phyloP scores from a whole-genome alignment of 2,329 filamentous ascomycete species.

The Ceratocystis lukuohia region DNA sequence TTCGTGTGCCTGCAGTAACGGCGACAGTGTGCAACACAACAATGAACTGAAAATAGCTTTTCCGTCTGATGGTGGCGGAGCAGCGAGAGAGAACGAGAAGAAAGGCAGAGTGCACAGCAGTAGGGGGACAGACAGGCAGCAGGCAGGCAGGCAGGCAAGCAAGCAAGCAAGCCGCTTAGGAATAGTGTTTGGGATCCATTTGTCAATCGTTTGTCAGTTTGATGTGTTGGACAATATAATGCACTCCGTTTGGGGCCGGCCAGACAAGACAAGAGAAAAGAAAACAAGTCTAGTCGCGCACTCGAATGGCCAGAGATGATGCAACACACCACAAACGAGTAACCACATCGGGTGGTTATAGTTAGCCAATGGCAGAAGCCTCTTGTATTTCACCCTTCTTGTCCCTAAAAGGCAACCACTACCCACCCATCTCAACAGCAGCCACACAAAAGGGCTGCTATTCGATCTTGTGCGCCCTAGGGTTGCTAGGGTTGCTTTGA shows the following conservation, averaged over 20 bases:
- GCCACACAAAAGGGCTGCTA: too few relatives aligned
- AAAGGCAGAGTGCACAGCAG: too few relatives aligned
- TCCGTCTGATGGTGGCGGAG: slow-evolving; percentile 8
- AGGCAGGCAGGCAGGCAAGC: too few relatives aligned
- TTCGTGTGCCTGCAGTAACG: slow-evolving; percentile 1
- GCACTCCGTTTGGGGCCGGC: neutral
- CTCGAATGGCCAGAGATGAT: neutral
- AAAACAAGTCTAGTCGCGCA: too few relatives aligned
- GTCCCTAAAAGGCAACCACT: too few relatives aligned
- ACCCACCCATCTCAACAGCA: too few relatives aligned
- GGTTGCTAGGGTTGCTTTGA: neutral
- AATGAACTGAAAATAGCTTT: neutral
- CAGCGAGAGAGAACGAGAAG: neutral
- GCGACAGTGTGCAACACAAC: neutral
- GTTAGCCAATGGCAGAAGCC: too few relatives aligned
- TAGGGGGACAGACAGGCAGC: too few relatives aligned
- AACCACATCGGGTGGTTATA: neutral
- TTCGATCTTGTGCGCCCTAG: too few relatives aligned
- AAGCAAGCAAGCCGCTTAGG: neutral
- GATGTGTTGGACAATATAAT: neutral
- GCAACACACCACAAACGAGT: neutral
- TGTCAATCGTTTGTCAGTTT: neutral
- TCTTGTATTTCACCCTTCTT: too few relatives aligned
- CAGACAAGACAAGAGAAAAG: neutral
- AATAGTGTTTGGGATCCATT: neutral